These are phyloP conservation scores for Dimocarpus longan DNA, from an alignment of 345 rosid genomes.

Conservation along the genomic window DNA sequence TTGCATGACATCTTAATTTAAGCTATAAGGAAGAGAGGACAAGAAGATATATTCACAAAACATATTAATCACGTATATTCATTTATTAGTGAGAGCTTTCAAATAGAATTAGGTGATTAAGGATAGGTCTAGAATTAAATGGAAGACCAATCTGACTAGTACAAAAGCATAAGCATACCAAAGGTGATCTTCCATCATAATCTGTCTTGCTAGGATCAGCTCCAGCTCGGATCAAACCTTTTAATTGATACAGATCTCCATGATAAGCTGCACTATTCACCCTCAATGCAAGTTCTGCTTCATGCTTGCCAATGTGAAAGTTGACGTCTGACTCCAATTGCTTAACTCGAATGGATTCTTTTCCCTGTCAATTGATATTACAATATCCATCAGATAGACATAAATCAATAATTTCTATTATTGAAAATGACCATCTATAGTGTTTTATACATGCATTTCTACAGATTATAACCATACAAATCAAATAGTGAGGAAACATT, in stretches of 20 bases:
- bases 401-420: background rate
- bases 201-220: conserved; percentile 90
- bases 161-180: conserved; percentile 49
- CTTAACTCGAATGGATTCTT: conserved; percentile 66
- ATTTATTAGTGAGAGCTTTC: background rate
- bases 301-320: conserved; percentile 91
- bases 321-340: conserved; percentile 79
- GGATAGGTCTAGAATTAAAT: background rate
- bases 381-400: conserved; percentile 5
- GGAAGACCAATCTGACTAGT: background rate
- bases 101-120: background rate
- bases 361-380: conserved; percentile 55
- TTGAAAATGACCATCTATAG: background rate
- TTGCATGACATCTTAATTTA: background rate
- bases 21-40: background rate
- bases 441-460: background rate
- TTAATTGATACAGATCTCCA: conserved; percentile 81
- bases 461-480: background rate
- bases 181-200: conserved; percentile 90
- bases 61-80: background rate
- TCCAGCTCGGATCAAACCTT: conserved; percentile 74
- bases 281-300: conserved; percentile 89
- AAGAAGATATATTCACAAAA: background rate
- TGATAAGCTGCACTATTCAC: conserved; percentile 83
- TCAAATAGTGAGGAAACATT: background rate